Evolutionary conservation across 805 yeast species (phyloP).

Genomic region (Candida incommunis): DNA sequence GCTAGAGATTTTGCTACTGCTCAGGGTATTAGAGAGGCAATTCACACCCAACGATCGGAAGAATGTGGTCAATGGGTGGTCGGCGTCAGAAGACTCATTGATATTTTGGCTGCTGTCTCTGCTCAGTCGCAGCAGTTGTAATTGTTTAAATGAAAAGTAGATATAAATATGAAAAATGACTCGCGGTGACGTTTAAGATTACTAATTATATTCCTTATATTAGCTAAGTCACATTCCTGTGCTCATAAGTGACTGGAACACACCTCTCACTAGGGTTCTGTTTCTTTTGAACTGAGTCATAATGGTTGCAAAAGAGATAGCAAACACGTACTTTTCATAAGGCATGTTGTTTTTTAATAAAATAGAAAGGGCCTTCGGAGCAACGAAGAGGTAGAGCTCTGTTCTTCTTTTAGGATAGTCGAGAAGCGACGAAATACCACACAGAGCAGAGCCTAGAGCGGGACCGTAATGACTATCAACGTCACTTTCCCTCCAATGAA

Average conservation of each 20-base stretch:
- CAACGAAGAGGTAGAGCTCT: constrained; percentile 34
- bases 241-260: background rate
- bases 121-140: background rate
- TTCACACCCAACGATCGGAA: constrained; percentile 48
- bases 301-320: constrained; percentile 8
- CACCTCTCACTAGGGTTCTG: background rate
- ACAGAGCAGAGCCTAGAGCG: constrained; percentile 25
- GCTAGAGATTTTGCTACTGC: constrained; percentile 48
- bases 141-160: background rate
- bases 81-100: constrained; percentile 79
- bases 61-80: constrained; percentile 88
- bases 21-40: constrained; percentile 29
- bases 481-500: background rate
- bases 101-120: constrained; percentile 32
- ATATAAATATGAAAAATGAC: background rate
- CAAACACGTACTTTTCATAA: constrained; percentile 8
- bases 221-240: background rate
- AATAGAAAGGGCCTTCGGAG: constrained; percentile 17
- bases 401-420: constrained; percentile 29
- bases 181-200: background rate
- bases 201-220: background rate
- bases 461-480: constrained; percentile 28
- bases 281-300: constrained; percentile 3
- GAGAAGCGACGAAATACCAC: constrained; percentile 29
- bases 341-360: constrained; percentile 4